A percentile compares a stretch with the other conserved stretches of the same genome.
Evolutionary conservation across 352 stramenopile genomes (phyloP).

Genomic region (Phytophthora uliginosa): DNA sequence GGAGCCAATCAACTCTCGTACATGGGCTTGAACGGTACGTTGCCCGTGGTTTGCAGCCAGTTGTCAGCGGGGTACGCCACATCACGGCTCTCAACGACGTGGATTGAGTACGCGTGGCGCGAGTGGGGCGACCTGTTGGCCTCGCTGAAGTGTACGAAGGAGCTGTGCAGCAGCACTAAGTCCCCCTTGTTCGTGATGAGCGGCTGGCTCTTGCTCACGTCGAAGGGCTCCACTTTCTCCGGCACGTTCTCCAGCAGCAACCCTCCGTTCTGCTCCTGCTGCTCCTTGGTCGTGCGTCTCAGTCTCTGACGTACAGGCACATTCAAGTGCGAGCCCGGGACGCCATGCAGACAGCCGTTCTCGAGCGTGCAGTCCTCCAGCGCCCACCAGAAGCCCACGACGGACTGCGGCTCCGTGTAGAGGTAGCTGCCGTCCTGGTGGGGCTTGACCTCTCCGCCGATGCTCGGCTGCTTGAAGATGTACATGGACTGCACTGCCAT

Average conservation of each 20-base stretch:
- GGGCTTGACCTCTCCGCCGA: constrained; percentile 94
- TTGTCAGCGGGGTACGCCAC: constrained; percentile 92
- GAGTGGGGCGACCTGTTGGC: constrained; percentile 92
- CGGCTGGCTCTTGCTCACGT: constrained; percentile 64
- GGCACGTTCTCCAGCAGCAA: constrained; percentile 75
- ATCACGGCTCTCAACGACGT: constrained; percentile 94
- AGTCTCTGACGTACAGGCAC: constrained; percentile 91
- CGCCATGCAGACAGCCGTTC: constrained; percentile 96
- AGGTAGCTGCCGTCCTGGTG: constrained; percentile 98
- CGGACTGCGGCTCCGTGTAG: constrained; percentile 96
- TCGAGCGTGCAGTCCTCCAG: constrained; percentile 95
- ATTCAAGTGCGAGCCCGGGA: constrained; percentile 89
- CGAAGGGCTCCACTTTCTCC: constrained; percentile 58
- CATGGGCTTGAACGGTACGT: constrained; percentile 70
- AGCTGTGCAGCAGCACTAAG: constrained; percentile 93
- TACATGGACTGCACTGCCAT: constrained; percentile 97
- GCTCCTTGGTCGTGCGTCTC: constrained; percentile 69
- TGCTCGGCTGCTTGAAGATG: constrained; percentile 97
- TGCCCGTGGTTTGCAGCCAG: constrained; percentile 94
- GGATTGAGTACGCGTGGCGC: constrained; percentile 97
- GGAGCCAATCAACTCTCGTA: constrained; percentile 48
- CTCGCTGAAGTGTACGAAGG: constrained; percentile 96
- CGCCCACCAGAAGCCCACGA: constrained; percentile 96
- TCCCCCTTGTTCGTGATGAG: constrained; percentile 94
- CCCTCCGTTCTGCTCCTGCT: constrained; percentile 44